phyloP scores from a whole-genome alignment of 208 protist species.

The Crithidia mellificae region DNA sequence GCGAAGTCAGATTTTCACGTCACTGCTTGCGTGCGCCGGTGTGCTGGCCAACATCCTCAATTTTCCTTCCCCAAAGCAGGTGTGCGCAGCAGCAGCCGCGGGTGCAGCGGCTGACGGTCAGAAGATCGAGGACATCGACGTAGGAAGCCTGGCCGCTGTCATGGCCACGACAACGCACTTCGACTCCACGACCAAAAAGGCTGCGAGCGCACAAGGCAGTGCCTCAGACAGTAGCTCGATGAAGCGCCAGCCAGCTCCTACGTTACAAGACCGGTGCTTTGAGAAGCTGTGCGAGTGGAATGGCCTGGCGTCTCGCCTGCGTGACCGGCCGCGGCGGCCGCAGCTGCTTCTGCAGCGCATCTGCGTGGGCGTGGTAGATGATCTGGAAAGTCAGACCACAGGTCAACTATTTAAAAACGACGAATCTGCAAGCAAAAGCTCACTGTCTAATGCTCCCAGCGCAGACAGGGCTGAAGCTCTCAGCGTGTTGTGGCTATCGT shows the following conservation, averaged over 20 bases:
- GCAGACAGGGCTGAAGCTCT: too few species aligned
- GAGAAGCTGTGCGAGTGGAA: constrained; percentile 46
- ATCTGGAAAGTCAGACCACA: too few species aligned
- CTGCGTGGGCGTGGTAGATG: background rate
- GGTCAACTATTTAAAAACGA: too few species aligned
- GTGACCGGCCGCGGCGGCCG: constrained; percentile 44
- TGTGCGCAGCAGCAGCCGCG: background rate
- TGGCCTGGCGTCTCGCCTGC: constrained; percentile 40
- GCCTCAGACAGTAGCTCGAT: too few species aligned
- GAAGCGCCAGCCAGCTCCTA: too few species aligned
- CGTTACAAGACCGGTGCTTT: constrained; percentile 37
- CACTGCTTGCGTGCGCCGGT: background rate
- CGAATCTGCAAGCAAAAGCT: too few species aligned
- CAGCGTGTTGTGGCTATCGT: constrained; percentile 16
- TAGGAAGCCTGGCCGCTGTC: constrained; percentile 23
- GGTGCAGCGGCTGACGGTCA: background rate
- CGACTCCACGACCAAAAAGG: background rate
- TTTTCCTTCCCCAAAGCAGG: background rate
- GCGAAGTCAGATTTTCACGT: constrained; percentile 1
- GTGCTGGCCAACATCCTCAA: background rate
- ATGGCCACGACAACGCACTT: constrained; percentile 10
- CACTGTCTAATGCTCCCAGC: too few species aligned
- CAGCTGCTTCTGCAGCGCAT: constrained; percentile 33
- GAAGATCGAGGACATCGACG: constrained; percentile 1
- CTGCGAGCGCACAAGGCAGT: too few species aligned